Percentiles rank a stretch among this genome's conserved stretches.
Evolutionary conservation across 2,329 filamentous ascomycete genomes (phyloP).

Genomic region (Sporothrix pseudoabietina): DNA sequence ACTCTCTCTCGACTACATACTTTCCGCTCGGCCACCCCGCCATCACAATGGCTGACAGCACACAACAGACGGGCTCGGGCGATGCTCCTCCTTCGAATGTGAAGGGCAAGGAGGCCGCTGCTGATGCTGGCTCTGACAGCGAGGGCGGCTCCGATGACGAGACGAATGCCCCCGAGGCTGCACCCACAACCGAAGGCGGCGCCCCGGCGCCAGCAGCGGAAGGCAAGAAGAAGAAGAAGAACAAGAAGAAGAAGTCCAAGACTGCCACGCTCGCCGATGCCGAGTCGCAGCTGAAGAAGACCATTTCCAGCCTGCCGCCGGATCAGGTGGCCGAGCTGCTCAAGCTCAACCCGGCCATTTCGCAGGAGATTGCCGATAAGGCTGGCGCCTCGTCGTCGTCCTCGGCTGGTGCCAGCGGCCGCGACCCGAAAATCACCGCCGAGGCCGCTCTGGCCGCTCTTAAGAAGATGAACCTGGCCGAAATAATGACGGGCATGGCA

Average conservation of each 20-base stretch:
- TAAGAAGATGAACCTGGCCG: slow-evolving; percentile 66
- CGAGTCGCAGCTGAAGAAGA: slow-evolving; percentile 51
- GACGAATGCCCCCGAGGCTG: slow-evolving; percentile 29
- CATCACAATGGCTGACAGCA: slow-evolving; percentile 25
- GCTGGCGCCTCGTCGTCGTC: not conserved
- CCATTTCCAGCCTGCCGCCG: slow-evolving; percentile 56
- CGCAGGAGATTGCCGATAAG: slow-evolving; percentile 55
- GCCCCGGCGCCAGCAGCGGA: not conserved
- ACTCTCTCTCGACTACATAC: not conserved
- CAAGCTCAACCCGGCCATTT: slow-evolving; percentile 71
- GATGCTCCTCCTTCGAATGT: slow-evolving; percentile 40
- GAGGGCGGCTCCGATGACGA: slow-evolving; percentile 39
- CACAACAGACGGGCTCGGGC: slow-evolving; percentile 19
- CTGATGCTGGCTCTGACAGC: slow-evolving; percentile 36
- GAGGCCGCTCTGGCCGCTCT: slow-evolving; percentile 54
- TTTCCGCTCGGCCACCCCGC: not conserved
- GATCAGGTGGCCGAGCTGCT: slow-evolving; percentile 67
- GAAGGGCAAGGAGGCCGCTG: slow-evolving; percentile 51
- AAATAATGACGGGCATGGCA: slow-evolving; percentile 74
- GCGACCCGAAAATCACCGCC: slow-evolving; percentile 37
- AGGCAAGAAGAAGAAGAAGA: slow-evolving; percentile 65
- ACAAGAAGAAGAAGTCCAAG: slow-evolving; percentile 64
- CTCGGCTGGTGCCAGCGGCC: slow-evolving; percentile 25
- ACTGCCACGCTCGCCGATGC: slow-evolving; percentile 44
- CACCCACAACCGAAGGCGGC: not conserved